Conservation (phyloP, 805 yeast species). For the Metschnikowia dekortorum region DNA sequence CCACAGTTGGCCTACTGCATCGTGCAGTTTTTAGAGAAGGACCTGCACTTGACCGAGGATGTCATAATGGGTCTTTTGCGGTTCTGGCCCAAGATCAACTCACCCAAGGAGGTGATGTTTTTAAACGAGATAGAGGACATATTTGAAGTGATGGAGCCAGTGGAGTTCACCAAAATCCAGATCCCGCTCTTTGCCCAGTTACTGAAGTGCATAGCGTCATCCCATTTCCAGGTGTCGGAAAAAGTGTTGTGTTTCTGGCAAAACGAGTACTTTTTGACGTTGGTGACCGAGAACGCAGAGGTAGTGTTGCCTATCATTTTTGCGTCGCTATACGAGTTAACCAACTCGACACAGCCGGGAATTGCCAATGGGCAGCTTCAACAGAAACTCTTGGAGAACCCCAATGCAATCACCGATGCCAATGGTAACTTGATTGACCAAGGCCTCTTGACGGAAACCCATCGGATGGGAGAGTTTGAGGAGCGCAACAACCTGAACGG, state of each 20-base stretch:
- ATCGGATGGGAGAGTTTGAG: conserved; percentile 11
- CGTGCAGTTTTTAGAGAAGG: conserved; percentile 94
- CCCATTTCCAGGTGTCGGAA: conserved; percentile 97
- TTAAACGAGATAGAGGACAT: conserved; percentile 95
- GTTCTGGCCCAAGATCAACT: conserved; percentile 95
- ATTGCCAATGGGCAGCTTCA: conserved; percentile 37
- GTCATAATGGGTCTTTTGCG: conserved; percentile 91
- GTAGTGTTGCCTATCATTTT: conserved; percentile 89
- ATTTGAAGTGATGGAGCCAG: conserved; percentile 91
- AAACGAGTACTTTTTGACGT: conserved; percentile 85
- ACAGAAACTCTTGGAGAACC: conserved; percentile 35
- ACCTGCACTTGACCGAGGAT: conserved; percentile 86
- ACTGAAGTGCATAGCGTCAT: conserved; percentile 87
- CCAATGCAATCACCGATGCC: conserved; percentile 37
- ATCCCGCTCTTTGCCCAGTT: conserved; percentile 91
- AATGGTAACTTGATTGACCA: conserved; percentile 40
- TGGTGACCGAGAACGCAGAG: conserved; percentile 90
- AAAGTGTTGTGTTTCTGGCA: conserved; percentile 92
- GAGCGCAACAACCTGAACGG: conserved; percentile 2
- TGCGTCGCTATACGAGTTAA: conserved; percentile 82
- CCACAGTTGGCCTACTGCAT: conserved; percentile 97
- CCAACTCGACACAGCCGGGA: conserved; percentile 47
- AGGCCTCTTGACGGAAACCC: conserved; percentile 27
- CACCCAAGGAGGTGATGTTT: conserved; percentile 95
- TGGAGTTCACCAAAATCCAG: conserved; percentile 85